Conservation (phyloP, 2,329 filamentous ascomycete species). For the Fusarium liriodendri region DNA sequence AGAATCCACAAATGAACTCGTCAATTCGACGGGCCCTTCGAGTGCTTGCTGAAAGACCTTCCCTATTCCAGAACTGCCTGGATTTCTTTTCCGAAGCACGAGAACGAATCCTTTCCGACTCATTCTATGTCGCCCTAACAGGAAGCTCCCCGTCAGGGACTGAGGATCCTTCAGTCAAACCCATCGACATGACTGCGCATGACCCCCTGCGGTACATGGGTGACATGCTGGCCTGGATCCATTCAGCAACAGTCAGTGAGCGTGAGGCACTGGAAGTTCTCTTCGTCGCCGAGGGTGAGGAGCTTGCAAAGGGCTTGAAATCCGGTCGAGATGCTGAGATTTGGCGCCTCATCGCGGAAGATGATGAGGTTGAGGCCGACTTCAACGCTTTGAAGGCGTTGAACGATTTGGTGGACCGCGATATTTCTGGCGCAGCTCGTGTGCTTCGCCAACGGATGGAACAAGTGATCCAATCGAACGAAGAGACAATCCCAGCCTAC, state of each 20-base stretch:
- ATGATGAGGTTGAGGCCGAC: conserved; percentile 61
- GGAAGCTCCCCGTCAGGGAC: conserved; percentile 71
- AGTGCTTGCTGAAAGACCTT: conserved; percentile 88
- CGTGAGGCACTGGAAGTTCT: conserved; percentile 90
- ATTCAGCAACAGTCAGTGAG: conserved; percentile 94
- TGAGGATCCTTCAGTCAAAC: conserved; percentile 76
- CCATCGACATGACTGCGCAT: conserved; percentile 93
- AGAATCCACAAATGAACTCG: conserved; percentile 91
- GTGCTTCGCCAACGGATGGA: conserved; percentile 91
- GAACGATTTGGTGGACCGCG: conserved; percentile 86
- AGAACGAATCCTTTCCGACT: conserved; percentile 86
- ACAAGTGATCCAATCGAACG: conserved; percentile 91
- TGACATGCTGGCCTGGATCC: conserved; percentile 97
- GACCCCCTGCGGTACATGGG: conserved; percentile 92
- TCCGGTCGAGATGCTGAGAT: conserved; percentile 84
- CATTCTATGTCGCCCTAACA: conserved; percentile 89
- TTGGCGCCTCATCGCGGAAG: conserved; percentile 76
- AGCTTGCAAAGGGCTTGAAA: conserved; percentile 85
- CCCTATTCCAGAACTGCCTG: conserved; percentile 91
- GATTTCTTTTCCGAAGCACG: conserved; percentile 93
- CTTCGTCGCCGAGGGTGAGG: conserved; percentile 90
- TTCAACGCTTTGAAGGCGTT: conserved; percentile 88
- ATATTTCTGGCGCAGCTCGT: conserved; percentile 82
- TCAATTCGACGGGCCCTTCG: conserved; percentile 86
- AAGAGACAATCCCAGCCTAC: conserved; percentile 89